These are phyloP conservation scores for Nothophaeocryptopus gaeumannii DNA, from an alignment of 2,329 filamentous ascomycete genomes.

Conservation along the genomic window DNA sequence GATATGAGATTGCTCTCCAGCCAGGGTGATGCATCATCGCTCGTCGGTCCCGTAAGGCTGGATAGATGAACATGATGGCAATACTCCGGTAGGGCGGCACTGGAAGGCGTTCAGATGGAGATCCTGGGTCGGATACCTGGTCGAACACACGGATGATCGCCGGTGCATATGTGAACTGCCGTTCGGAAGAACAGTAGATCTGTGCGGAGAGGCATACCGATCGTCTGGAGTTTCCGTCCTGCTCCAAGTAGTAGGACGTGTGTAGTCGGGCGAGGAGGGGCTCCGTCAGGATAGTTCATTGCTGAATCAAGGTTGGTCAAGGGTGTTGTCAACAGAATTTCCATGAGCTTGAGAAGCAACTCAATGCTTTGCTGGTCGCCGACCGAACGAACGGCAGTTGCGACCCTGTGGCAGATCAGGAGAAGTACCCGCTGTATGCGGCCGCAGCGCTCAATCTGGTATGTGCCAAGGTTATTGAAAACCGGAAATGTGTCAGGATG, in stretches of 20 bases:
- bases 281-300: too few relatives aligned
- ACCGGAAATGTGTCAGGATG: too few relatives aligned
- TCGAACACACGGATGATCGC: slow-evolving; percentile 1
- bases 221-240: too few relatives aligned
- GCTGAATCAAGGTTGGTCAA: too few relatives aligned
- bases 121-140: not conserved
- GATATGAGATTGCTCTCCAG: not conserved
- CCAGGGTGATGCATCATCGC: not conserved
- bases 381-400: too few relatives aligned
- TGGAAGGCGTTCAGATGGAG: not conserved
- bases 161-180: not conserved
- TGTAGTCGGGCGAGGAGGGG: not conserved
- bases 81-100: slow-evolving; percentile 1
- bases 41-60: not conserved
- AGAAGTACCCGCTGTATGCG: too few relatives aligned
- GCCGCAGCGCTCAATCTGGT: too few relatives aligned
- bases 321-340: too few relatives aligned
- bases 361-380: too few relatives aligned
- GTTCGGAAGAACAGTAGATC: not conserved
- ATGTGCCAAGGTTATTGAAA: too few relatives aligned
- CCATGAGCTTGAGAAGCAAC: too few relatives aligned
- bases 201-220: not conserved
- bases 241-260: not conserved
- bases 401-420: too few relatives aligned
- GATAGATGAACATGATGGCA: not conserved